Conservation (phyloP, 768 basidiomycete species). For the Suillus brevipes region DNA sequence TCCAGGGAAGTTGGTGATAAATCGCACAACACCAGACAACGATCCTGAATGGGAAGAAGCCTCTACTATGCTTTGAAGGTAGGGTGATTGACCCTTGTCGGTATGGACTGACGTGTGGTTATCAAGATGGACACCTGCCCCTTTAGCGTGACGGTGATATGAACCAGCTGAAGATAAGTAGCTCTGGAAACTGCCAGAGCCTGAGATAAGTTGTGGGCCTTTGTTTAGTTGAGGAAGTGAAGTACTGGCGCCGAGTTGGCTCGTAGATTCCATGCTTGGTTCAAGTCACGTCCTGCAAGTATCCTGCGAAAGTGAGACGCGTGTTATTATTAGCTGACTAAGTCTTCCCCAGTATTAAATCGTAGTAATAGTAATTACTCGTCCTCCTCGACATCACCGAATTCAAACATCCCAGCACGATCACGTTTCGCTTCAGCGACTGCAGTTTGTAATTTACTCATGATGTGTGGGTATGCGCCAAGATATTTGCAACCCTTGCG, state of each 20-base stretch:
- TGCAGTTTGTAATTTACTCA: conserved; percentile 63
- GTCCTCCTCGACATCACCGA: conserved; percentile 89
- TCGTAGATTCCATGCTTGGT: background rate
- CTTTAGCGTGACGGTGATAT: conserved; percentile 34
- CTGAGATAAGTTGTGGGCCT: conserved; percentile 14
- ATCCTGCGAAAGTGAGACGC: background rate
- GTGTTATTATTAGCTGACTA: conserved; percentile 1
- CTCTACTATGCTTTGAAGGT: conserved; percentile 12
- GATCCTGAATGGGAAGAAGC: conserved; percentile 14
- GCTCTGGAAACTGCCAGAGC: conserved; percentile 46
- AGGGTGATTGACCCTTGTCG: conserved; percentile 4
- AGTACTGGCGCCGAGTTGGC: background rate
- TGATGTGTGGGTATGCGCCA: conserved; percentile 64
- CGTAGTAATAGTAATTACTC: conserved; percentile 37
- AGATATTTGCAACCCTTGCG: conserved; percentile 75
- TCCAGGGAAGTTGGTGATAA: conserved; percentile 23
- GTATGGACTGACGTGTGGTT: conserved; percentile 8
- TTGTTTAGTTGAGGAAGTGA: background rate
- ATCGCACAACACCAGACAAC: conserved; percentile 29
- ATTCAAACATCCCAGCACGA: conserved; percentile 84
- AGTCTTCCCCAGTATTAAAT: conserved; percentile 1
- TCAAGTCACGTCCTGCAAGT: background rate
- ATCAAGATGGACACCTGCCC: conserved; percentile 24
- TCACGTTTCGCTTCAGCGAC: conserved; percentile 67
- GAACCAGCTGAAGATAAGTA: conserved; percentile 45